Conservation (phyloP, 345 rosid species). For the Arabidopsis thaliana region TAIR10.1 NC_003070.9:10531001-10531500, state of each 20-base stretch:
- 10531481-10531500: background rate
- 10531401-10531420: background rate
- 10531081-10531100: constrained; percentile 15
- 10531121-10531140: constrained; percentile 25
- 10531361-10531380: constrained; percentile 1
- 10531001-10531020: background rate
- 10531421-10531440: background rate
- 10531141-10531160: constrained; percentile 29
- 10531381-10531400: background rate
- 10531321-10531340: constrained; percentile 37
- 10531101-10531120: constrained; percentile 6
- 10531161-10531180: constrained; percentile 28
- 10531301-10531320: constrained; percentile 20
- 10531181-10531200: background rate
- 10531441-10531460: background rate
- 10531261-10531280: background rate
- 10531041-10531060: background rate
- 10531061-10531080: constrained; percentile 14
- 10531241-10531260: background rate
- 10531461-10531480: background rate
- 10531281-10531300: background rate
- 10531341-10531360: constrained; percentile 18
- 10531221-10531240: background rate
- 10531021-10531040: background rate
- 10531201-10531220: constrained; percentile 26